Evolutionary conservation across 2,329 filamentous ascomycete genomes (phyloP).

Genomic region (Ophiostoma ips): DNA sequence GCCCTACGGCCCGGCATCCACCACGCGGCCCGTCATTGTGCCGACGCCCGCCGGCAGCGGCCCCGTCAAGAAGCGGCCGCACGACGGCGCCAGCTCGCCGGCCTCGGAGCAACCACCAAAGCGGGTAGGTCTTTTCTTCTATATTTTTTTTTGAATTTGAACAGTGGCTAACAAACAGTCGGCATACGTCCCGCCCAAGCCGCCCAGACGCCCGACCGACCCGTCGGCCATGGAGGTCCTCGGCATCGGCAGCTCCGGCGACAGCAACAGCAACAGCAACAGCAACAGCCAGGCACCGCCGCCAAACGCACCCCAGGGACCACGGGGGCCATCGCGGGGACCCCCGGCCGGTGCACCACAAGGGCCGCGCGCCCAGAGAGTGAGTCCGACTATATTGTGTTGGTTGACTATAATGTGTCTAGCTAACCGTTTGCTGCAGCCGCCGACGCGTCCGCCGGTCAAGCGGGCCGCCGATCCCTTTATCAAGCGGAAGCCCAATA

Average conservation of each 20-base stretch:
- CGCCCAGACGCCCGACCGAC: slow-evolving; percentile 23
- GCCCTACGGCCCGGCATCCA: slow-evolving; percentile 10
- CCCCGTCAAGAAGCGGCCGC: slow-evolving; percentile 27
- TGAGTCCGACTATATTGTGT: background rate
- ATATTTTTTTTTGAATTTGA: background rate
- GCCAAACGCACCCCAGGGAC: background rate
- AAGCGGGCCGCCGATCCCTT: slow-evolving; percentile 33
- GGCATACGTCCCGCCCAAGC: slow-evolving; percentile 9
- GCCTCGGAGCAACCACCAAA: slow-evolving; percentile 22
- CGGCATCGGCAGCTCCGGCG: too few species aligned
- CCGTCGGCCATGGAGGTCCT: slow-evolving; percentile 39
- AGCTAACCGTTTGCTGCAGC: slow-evolving; percentile 3
- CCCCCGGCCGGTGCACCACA: background rate
- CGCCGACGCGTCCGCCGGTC: slow-evolving; percentile 15
- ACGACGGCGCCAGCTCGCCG: slow-evolving; percentile 21
- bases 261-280: too few species aligned
- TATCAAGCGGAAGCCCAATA: slow-evolving; percentile 20
- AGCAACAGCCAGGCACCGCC: slow-evolving; percentile 16
- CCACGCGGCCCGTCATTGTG: slow-evolving; percentile 23
- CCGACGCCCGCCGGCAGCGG: slow-evolving; percentile 20
- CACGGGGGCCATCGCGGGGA: slow-evolving; percentile 3
- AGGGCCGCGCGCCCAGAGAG: background rate
- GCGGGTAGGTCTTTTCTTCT: slow-evolving; percentile 22
- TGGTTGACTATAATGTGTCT: background rate
- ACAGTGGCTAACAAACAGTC: background rate